Base-by-base conservation (phyloP, 805 yeast genomes). In the Priceomyces castillae region DNA sequence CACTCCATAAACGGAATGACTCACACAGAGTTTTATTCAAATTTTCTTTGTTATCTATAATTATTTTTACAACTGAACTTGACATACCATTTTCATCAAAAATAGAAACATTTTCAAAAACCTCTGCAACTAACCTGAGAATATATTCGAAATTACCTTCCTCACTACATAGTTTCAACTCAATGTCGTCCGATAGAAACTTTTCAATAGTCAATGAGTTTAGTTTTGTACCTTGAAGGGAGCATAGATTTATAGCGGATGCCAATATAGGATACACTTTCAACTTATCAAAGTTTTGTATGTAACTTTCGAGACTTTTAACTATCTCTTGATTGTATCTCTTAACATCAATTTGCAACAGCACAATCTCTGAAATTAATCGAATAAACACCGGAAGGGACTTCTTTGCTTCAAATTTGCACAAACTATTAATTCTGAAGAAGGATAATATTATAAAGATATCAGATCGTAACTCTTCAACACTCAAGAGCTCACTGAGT, bases 1-100 rank as follows among this genome's bases (percentile, higher is more conserved):
- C 54, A 30, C 56, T 41, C 67, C 66, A 62, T 5, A 43, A n/a
- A 23, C 44, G 46, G 41, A 56, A 59, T 1, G 44, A 46, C 12
- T 41, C 44, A 4, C 57, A 44, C 14, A 41, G 50, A 7, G 23
- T 7, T 15, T 22, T 17, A 15, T 30, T 12, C 2, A n/a, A 20
- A 18, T 1, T 15, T 20, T 23, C 30, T 2, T 41, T 30, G 5
- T 18, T 20, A n/a, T 45, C 28, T 16, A 41, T 37, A 7, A 45
- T 26, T 4, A 42, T 15, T 30, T 42, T 42, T 2, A 42, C 49
- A 30, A 47, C 49, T 14, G 37, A 30, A 16, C 23, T 20, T 14
- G 23, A 15, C 23, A 20, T 17, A 7, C 42, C 40, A 11, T 34
- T 20, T 11, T 46, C 49, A 41, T 43, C 43, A 35, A 22, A 41